These are phyloP conservation scores for Solanum hybrid DNA, from an alignment of 305 asterid genomes.

Conservation along the genomic window DNA sequence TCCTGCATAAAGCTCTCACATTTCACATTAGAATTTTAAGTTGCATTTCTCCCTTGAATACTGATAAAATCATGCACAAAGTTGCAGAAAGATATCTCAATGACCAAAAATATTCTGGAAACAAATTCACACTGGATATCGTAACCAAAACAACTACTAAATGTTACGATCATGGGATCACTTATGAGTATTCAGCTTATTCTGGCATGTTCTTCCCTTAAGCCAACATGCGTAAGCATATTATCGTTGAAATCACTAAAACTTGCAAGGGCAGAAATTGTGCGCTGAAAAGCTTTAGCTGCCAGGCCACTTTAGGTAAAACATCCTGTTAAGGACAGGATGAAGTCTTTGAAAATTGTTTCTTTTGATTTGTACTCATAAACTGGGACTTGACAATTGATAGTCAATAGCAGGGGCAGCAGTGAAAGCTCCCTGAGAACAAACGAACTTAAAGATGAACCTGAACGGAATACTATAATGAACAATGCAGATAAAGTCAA, in stretches of 20 bases:
- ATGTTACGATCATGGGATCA: background rate
- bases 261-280: background rate
- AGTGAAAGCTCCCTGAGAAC: background rate
- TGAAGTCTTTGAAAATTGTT: background rate
- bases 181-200: background rate
- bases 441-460: background rate
- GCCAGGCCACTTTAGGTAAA: background rate
- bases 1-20: background rate
- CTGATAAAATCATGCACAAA: background rate
- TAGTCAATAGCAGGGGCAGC: background rate
- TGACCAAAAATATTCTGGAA: background rate
- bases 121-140: background rate
- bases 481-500: background rate
- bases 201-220: background rate
- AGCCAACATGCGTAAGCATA: background rate
- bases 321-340: background rate
- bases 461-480: background rate
- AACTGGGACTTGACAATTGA: background rate
- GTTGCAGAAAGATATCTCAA: background rate
- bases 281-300: background rate
- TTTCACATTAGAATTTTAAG: background rate
- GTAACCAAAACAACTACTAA: background rate
- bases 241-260: background rate
- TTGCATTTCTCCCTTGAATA: background rate
- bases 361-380: background rate